Percentiles rank a stretch among this genome's conserved stretches.
These are phyloP conservation scores for Arachnopeziza araneosa DNA, from an alignment of 2,329 filamentous ascomycete species.

Conservation along the genomic window DNA sequence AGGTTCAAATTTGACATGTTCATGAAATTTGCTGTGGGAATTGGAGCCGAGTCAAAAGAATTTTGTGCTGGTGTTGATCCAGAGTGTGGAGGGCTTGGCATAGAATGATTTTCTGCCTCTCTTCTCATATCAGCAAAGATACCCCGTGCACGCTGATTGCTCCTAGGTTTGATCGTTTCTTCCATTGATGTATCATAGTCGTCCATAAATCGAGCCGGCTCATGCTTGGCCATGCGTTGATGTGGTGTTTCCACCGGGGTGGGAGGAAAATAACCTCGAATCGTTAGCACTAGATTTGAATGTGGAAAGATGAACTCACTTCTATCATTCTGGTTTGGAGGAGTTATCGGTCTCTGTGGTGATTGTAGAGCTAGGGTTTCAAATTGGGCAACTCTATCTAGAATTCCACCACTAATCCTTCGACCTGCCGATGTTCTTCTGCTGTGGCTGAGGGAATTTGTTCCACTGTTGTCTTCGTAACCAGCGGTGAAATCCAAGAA, in stretches of 20 bases:
- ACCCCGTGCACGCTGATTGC: conserved; percentile 41
- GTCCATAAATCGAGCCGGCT: conserved; percentile 49
- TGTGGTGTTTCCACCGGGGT: conserved; percentile 63
- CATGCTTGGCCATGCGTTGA: conserved; percentile 33
- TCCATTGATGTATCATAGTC: conserved; percentile 62
- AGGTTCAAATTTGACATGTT: conserved; percentile 42
- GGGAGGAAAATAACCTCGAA: conserved; percentile 57
- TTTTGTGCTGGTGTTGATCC: conserved; percentile 40
- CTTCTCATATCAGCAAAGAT: conserved; percentile 56
- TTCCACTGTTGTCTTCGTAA: conserved; percentile 20
- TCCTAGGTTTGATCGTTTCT: conserved; percentile 56
- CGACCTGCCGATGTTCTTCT: conserved; percentile 31
- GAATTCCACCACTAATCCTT: conserved; percentile 55
- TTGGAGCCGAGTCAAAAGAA: conserved; percentile 46
- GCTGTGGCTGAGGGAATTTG: conserved; percentile 14
- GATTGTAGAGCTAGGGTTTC: conserved; percentile 46
- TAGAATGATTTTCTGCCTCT: conserved; percentile 46
- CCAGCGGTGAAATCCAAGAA: conserved; percentile 29
- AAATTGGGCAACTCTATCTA: conserved; percentile 55
- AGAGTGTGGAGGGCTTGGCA: conserved; percentile 52
- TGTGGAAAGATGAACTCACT: conserved; percentile 41
- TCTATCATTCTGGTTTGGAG: conserved; percentile 52
- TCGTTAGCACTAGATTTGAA: conserved; percentile 13
- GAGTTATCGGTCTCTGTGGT: conserved; percentile 51
- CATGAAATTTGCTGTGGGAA: conserved; percentile 53